Evolutionary conservation across 2,329 filamentous ascomycete species (phyloP).

Genomic region (Thermomyces lanuginosus): DNA sequence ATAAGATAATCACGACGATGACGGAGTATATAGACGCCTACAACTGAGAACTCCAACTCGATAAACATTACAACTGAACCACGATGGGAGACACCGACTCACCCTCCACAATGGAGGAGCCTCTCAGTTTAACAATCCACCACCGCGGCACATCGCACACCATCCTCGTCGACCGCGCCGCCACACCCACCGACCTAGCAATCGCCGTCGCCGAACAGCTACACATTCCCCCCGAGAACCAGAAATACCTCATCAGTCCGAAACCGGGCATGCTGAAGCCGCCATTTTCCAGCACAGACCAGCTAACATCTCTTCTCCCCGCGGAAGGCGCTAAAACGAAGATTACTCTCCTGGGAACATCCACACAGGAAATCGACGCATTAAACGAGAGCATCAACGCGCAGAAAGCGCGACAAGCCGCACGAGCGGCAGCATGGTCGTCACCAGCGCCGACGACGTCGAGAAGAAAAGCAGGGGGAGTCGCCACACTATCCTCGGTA

Average conservation of each 20-base stretch:
- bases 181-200: conserved; percentile 35
- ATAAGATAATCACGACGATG: too few relatives aligned
- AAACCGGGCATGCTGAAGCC: conserved; percentile 32
- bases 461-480: conserved; percentile 11
- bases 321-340: conserved; percentile 25
- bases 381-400: conserved; percentile 23
- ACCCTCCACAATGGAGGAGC: too few relatives aligned
- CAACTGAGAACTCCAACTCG: too few relatives aligned
- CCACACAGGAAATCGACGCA: conserved; percentile 25
- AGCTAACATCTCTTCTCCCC: conserved; percentile 18
- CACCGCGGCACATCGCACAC: conserved; percentile 38
- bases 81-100: too few relatives aligned
- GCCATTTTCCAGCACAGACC: conserved; percentile 25
- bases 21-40: too few relatives aligned
- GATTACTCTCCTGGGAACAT: conserved; percentile 31
- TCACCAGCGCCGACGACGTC: conserved; percentile 7
- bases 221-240: conserved; percentile 25
- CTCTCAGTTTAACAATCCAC: conserved; percentile 32
- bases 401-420: conserved; percentile 14
- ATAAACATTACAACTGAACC: too few relatives aligned
- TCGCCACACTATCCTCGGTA: conserved; percentile 33
- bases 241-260: conserved; percentile 31
- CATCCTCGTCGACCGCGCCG: conserved; percentile 31
- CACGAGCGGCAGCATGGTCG: conserved; percentile 14
- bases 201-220: conserved; percentile 17